These are phyloP conservation scores for Microsporum ferrugineum DNA, from an alignment of 2,329 filamentous ascomycete species.

Conservation along the genomic window DNA sequence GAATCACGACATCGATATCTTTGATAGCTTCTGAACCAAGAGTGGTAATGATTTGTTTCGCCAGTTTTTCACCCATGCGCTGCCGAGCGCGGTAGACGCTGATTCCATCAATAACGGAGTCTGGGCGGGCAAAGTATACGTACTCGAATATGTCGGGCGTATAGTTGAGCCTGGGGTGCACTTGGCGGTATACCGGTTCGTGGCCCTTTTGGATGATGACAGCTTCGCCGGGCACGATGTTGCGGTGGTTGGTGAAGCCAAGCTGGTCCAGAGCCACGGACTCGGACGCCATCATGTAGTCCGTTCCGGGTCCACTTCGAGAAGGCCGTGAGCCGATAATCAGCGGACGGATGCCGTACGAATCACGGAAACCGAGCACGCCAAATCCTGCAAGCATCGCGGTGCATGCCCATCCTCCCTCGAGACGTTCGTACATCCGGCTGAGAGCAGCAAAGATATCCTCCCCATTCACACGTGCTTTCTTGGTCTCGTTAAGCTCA, in stretches of 20 bases:
- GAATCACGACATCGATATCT: slow-evolving; percentile 70
- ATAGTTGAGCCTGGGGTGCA: slow-evolving; percentile 57
- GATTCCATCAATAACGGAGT: slow-evolving; percentile 76
- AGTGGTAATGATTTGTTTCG: slow-evolving; percentile 55
- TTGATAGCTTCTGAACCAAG: slow-evolving; percentile 58
- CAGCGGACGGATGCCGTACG: slow-evolving; percentile 72
- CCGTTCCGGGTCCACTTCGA: slow-evolving; percentile 51
- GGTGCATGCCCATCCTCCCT: slow-evolving; percentile 68
- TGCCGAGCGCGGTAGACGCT: slow-evolving; percentile 73
- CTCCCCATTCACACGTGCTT: slow-evolving; percentile 64
- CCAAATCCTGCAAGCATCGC: slow-evolving; percentile 76
- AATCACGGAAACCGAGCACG: slow-evolving; percentile 67
- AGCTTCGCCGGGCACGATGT: slow-evolving; percentile 73
- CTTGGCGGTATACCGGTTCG: slow-evolving; percentile 62
- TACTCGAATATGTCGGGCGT: slow-evolving; percentile 80
- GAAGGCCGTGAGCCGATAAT: slow-evolving; percentile 65
- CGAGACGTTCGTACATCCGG: slow-evolving; percentile 60
- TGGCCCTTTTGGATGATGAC: slow-evolving; percentile 74
- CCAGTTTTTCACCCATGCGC: slow-evolving; percentile 75
- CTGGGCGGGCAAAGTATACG: slow-evolving; percentile 76
- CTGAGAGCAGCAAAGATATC: slow-evolving; percentile 64
- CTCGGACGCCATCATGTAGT: slow-evolving; percentile 89
- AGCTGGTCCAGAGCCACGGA: slow-evolving; percentile 73
- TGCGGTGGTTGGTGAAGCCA: slow-evolving; percentile 62
- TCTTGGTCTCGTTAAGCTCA: slow-evolving; percentile 67